phyloP scores from a whole-genome alignment of 2,329 filamentous ascomycete genomes.

The Colletotrichum simmondsii region DNA sequence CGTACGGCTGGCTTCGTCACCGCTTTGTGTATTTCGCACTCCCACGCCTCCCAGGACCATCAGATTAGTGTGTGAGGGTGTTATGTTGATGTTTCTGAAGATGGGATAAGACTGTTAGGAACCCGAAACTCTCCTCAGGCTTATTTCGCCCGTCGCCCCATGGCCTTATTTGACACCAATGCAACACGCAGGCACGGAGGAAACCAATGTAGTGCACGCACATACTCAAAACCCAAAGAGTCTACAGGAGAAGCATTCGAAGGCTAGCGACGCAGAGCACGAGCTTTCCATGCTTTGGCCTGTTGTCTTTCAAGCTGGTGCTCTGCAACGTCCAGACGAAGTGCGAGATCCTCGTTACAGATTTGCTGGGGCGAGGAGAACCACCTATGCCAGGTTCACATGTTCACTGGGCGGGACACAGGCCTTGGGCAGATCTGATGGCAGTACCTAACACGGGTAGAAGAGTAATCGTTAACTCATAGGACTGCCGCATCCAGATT shows the following conservation, averaged over 20 bases:
- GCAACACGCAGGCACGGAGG: constrained; percentile 4
- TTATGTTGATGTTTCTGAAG: constrained; percentile 26
- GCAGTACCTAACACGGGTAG: not conserved
- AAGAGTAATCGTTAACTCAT: not conserved
- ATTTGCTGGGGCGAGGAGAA: not conserved
- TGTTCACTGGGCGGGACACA: not conserved
- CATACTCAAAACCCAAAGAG: not conserved
- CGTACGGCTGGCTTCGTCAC: constrained; percentile 1
- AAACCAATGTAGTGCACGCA: constrained; percentile 1
- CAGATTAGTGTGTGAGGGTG: not conserved
- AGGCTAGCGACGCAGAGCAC: not conserved
- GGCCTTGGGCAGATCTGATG: not conserved
- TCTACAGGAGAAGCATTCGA: not conserved
- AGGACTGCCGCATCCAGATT: constrained; percentile 1
- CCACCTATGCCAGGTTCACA: not conserved
- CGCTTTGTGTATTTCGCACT: constrained; percentile 11
- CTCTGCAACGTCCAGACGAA: not conserved
- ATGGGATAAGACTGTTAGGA: constrained; percentile 22
- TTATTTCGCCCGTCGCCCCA: not conserved
- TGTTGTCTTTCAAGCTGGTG: not conserved
- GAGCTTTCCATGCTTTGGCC: not conserved
- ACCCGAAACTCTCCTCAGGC: constrained; percentile 6
- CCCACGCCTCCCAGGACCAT: not conserved
- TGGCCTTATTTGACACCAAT: not conserved
- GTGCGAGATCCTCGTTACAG: not conserved